A percentile compares a stretch with the other conserved stretches of the same genome.
These are phyloP conservation scores for Yarrowia sp. DNA, from an alignment of 805 yeast species.

Conservation along the genomic window DNA sequence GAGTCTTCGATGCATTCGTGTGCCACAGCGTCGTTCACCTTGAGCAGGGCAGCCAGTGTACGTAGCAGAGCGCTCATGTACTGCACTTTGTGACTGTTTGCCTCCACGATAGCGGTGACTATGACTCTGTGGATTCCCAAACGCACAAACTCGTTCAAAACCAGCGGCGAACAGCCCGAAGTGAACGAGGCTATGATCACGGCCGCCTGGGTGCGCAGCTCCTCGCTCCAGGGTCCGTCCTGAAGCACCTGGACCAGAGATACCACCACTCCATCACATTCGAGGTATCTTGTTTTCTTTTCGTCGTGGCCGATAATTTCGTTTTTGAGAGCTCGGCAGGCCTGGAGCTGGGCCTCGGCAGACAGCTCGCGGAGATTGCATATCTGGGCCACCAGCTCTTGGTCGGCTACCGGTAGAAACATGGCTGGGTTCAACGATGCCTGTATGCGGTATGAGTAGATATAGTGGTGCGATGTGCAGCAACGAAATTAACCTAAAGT, in stretches of 20 bases:
- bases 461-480: conserved; percentile 23
- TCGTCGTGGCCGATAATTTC: conserved; percentile 50
- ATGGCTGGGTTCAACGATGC: conserved; percentile 21
- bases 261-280: conserved; percentile 42
- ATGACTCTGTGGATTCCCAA: conserved; percentile 27
- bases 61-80: conserved; percentile 40
- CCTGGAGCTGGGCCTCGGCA: conserved; percentile 41
- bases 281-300: conserved; percentile 45
- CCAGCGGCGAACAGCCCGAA: conserved; percentile 43
- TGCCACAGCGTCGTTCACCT: conserved; percentile 40
- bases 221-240: conserved; percentile 40
- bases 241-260: conserved; percentile 45
- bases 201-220: conserved; percentile 45
- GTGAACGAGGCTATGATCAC: conserved; percentile 49
- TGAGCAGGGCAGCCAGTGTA: conserved; percentile 27
- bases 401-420: conserved; percentile 34
- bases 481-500: conserved; percentile 34
- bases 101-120: conserved; percentile 40
- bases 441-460: conserved; percentile 31
- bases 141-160: conserved; percentile 2
- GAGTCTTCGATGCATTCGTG: conserved; percentile 25
- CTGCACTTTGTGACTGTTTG: conserved; percentile 40
- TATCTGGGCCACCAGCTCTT: conserved; percentile 26
- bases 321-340: conserved; percentile 47
- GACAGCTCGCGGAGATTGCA: conserved; percentile 13